Evolutionary conservation across 352 stramenopile genomes (phyloP), one percentile per base, ranked within the genome.

Genomic region (Pythium apleroticum): DNA sequence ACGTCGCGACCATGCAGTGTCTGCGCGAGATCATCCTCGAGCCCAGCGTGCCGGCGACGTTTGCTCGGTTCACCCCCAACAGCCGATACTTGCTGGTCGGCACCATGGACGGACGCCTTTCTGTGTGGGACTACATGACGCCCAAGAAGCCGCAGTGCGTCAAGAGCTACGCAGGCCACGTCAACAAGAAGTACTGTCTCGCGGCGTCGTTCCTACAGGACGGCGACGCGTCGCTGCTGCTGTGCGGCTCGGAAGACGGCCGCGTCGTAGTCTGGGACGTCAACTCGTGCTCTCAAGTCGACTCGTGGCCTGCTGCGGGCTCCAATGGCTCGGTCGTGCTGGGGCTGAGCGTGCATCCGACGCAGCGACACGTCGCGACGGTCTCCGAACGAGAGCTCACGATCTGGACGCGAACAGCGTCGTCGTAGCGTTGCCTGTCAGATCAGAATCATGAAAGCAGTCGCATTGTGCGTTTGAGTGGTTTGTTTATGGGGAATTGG

Each of bases 1-100:
- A 99, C 80, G 93, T 97, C n/a, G 89, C 88, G 22, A 97, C 91
- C 25, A 95, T 93, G 46, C 90, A 98, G 73, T 99, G 96, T 74
- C 74, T 99, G 25, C 97, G 97, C 41, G 98, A 96, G 30, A 84
- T 98, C 28, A 89, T 98, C 43, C 56, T 78, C 35, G 75, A 85
- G 11, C 74, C 78, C 6, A 71, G 77, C 0, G 78, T 74, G 19
- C 81, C 85, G 3, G 83, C 92, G 45, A 89, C 82, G 20, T 86
- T 84, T 63, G 92, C 94, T 7, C 81, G 74, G 17, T 99, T 98
- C 75, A 91, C 90, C 30, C 95, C 96, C 33, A 99, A 99, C 72
- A 93, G 93, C 35, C 88, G 93, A 43, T 99, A 91, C 68, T 77
- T 99, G 15, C 66, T 99, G 14, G 86, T 89, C 24, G 90, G 90